phyloP scores from a whole-genome alignment of 164 flowering plant species.

The Nelumbo lutea region DNA sequence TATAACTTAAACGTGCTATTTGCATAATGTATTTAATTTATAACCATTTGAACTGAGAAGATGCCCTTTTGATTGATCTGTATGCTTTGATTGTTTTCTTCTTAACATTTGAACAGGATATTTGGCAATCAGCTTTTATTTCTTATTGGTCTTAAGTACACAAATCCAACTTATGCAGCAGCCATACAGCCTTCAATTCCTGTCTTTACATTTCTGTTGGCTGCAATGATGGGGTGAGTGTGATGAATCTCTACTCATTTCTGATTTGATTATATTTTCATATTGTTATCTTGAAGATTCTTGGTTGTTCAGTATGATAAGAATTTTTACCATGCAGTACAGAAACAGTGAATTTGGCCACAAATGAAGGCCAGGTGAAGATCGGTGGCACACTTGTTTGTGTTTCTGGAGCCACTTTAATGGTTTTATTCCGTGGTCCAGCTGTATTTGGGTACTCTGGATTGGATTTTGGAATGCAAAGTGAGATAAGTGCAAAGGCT shows the following conservation, averaged over 20 bases:
- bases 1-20: neutral
- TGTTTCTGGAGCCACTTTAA: slow-evolving; percentile 79
- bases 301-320: no score
- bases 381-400: slow-evolving; percentile 79
- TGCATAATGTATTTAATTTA: no score
- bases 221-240: slow-evolving; percentile 82
- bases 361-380: slow-evolving; percentile 76
- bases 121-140: slow-evolving; percentile 95
- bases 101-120: slow-evolving; percentile 41
- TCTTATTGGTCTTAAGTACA: slow-evolving; percentile 85
- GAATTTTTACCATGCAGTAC: slow-evolving; percentile 54
- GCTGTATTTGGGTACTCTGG: slow-evolving; percentile 54
- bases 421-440: slow-evolving; percentile 88
- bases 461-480: slow-evolving; percentile 31
- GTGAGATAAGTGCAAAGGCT: slow-evolving; percentile 68
- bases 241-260: neutral
- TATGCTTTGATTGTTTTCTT: neutral
- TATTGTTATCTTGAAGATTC: neutral
- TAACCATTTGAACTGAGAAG: no score
- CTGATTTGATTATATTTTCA: neutral
- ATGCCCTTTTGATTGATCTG: no score
- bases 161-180: slow-evolving; percentile 96
- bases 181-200: slow-evolving; percentile 93
- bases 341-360: slow-evolving; percentile 66
- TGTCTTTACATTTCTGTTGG: slow-evolving; percentile 86